Conservation (phyloP, 2,329 filamentous ascomycete genomes). For the Coleophoma eucalyptorum region DNA sequence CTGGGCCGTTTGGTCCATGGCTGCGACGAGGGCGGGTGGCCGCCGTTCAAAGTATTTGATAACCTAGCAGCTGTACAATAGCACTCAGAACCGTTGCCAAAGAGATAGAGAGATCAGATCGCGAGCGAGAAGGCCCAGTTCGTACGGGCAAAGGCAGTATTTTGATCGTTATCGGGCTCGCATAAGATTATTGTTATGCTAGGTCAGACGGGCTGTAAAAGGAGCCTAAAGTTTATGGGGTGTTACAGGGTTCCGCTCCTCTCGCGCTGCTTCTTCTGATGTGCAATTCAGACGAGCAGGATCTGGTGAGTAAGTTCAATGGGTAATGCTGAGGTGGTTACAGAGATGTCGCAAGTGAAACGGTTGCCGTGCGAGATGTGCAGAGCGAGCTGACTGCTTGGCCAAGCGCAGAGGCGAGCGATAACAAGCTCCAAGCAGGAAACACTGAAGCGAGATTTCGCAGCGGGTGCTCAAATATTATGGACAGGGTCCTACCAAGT, state of each 20-base stretch:
- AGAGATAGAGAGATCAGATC: background rate
- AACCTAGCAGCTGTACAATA: conserved; percentile 8
- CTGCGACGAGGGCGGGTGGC: conserved; percentile 11
- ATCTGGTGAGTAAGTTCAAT: background rate
- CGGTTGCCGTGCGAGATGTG: conserved; percentile 17
- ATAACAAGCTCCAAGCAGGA: background rate
- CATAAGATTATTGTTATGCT: background rate
- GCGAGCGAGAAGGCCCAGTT: background rate
- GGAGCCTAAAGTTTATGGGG: background rate
- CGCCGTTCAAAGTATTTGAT: conserved; percentile 6
- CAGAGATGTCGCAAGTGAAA: conserved; percentile 11
- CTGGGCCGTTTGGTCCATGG: conserved; percentile 34
- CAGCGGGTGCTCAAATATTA: background rate
- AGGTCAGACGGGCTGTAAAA: background rate
- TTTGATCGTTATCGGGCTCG: background rate
- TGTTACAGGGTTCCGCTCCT: background rate
- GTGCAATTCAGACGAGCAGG: background rate
- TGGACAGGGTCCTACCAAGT: conserved; percentile 3
- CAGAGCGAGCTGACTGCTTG: background rate
- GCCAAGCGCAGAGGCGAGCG: conserved; percentile 4
- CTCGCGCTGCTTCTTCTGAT: background rate
- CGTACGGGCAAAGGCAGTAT: background rate
- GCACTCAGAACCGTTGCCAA: conserved; percentile 5
- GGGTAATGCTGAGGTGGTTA: background rate
- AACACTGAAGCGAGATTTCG: background rate